Conservation (phyloP, 768 basidiomycete species). For the Phallus indusiatus region DNA sequence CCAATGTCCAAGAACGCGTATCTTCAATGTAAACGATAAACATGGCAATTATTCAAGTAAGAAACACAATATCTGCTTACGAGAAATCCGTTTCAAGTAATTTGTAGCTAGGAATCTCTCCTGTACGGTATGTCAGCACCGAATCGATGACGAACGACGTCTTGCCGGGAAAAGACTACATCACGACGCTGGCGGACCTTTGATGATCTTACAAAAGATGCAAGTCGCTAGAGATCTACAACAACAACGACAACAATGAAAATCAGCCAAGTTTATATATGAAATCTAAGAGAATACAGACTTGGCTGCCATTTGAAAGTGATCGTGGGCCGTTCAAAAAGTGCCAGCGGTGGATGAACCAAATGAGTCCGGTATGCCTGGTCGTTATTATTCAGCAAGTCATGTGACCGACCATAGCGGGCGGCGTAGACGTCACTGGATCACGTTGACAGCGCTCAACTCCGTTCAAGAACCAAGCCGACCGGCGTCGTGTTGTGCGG, state of each 20-base stretch:
- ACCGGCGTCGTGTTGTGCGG: too few species aligned
- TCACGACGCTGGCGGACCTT: slow-evolving; percentile 20
- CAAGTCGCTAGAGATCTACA: slow-evolving; percentile 13
- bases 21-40: slow-evolving; percentile 7
- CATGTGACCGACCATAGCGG: too few species aligned
- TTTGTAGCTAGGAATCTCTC: slow-evolving; percentile 18
- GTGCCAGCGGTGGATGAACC: too few species aligned
- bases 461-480: too few species aligned
- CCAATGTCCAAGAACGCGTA: slow-evolving; percentile 39
- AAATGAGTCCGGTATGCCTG: too few species aligned
- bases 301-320: background rate
- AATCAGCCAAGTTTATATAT: too few species aligned
- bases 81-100: slow-evolving; percentile 20
- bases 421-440: too few species aligned
- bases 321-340: too few species aligned
- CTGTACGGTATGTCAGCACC: background rate
- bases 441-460: too few species aligned
- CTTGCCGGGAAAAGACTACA: background rate
- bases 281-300: background rate
- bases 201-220: slow-evolving; percentile 39
- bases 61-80: slow-evolving; percentile 15
- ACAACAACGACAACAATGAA: background rate
- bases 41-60: background rate
- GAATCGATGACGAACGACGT: background rate
- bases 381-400: too few species aligned